phyloP scores from a whole-genome alignment of 345 rosid genomes.

The Melastoma malabathricum region DNA sequence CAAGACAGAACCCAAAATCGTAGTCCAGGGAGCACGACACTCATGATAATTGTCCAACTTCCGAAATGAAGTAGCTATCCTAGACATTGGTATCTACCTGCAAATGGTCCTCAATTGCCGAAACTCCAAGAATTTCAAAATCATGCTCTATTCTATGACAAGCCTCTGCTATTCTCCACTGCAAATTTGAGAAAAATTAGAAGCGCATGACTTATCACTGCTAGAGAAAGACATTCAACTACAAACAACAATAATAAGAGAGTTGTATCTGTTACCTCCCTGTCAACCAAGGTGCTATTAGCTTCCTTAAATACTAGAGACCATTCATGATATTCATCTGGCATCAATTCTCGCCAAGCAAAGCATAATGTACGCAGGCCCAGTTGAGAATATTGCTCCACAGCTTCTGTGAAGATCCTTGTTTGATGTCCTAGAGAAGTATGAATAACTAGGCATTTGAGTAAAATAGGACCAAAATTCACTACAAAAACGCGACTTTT shows the following conservation, averaged over 20 bases:
- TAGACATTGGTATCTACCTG: constrained; percentile 38
- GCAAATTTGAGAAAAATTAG: constrained; percentile 19
- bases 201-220: constrained; percentile 11
- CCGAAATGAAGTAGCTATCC: too few relatives aligned
- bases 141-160: constrained; percentile 78
- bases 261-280: constrained; percentile 60
- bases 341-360: constrained; percentile 88
- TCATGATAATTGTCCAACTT: too few relatives aligned
- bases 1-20: constrained; percentile 2
- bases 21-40: too few relatives aligned
- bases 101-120: constrained; percentile 91
- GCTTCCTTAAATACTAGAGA: constrained; percentile 85
- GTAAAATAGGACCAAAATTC: not conserved
- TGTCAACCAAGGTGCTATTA: constrained; percentile 78
- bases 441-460: constrained; percentile 6
- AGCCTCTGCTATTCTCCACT: constrained; percentile 98
- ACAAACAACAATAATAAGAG: not conserved
- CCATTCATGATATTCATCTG: constrained; percentile 80
- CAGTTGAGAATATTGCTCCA: constrained; percentile 80
- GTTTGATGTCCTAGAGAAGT: constrained; percentile 72
- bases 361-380: constrained; percentile 91
- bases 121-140: constrained; percentile 84
- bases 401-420: constrained; percentile 66
- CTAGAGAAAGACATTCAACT: not conserved
- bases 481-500: not conserved